These are phyloP conservation scores for Russula foetens DNA, from an alignment of 768 basidiomycete species.

Conservation along the genomic window DNA sequence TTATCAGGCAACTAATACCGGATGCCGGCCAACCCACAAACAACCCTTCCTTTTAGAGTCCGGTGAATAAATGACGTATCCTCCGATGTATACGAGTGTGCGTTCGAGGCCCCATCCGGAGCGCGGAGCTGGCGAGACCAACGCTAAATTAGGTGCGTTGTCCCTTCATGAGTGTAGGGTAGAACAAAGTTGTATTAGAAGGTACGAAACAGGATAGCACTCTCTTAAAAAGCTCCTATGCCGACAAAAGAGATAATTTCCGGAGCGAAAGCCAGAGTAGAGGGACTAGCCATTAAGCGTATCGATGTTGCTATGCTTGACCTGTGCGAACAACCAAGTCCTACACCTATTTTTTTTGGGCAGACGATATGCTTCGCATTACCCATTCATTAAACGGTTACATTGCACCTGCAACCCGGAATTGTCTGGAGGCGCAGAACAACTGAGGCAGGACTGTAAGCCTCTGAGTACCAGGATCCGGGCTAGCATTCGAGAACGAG, in stretches of 20 bases:
- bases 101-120: not conserved
- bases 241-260: not conserved
- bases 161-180: not conserved
- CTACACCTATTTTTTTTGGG: not conserved
- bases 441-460: conserved; percentile 1
- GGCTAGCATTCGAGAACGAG: not conserved
- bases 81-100: not conserved
- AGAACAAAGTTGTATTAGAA: not conserved
- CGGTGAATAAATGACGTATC: not conserved
- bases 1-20: not conserved
- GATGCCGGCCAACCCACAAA: not conserved
- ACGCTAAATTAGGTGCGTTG: not conserved
- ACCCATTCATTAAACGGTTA: not conserved
- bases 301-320: not conserved
- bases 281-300: not conserved
- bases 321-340: not conserved
- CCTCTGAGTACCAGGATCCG: not conserved
- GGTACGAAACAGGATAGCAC: not conserved
- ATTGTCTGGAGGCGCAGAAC: not conserved
- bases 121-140: conserved; percentile 6
- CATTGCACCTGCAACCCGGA: not conserved
- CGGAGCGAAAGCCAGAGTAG: not conserved
- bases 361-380: not conserved
- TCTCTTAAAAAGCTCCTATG: not conserved
- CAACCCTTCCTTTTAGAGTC: too few species aligned